phyloP scores from a whole-genome alignment of 129 eudicot species.

The Arctium minus region DNA sequence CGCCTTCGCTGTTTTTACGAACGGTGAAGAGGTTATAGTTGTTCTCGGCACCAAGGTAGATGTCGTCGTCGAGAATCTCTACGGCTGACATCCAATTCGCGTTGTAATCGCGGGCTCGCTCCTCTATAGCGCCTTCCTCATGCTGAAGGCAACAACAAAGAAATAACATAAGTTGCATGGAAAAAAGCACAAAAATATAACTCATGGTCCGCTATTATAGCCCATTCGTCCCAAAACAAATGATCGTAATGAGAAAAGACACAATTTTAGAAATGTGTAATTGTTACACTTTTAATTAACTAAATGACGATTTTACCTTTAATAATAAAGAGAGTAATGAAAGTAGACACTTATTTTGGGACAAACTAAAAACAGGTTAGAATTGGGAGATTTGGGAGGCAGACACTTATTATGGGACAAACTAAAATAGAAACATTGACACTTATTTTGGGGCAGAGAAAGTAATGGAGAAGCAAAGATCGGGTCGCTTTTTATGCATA shows the following conservation, averaged over 20 bases:
- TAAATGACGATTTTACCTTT: too few relatives aligned
- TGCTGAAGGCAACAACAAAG: constrained; percentile 42
- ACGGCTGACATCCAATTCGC: constrained; percentile 99
- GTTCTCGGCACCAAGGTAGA: constrained; percentile 91
- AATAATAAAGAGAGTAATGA: too few relatives aligned
- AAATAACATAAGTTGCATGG: neutral
- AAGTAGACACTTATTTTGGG: too few relatives aligned
- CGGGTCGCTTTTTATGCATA: too few relatives aligned
- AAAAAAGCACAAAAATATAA: neutral
- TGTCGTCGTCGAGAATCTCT: constrained; percentile 86
- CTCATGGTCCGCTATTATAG: neutral
- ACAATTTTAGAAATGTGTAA: neutral
- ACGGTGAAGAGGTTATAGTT: constrained; percentile 90
- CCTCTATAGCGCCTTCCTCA: constrained; percentile 98
- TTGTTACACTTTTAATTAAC: neutral
- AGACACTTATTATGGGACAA: too few relatives aligned
- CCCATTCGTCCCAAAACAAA: neutral
- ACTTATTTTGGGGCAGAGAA: too few relatives aligned
- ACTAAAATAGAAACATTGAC: too few relatives aligned
- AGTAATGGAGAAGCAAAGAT: too few relatives aligned
- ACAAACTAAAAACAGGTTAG: too few relatives aligned
- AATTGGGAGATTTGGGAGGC: too few relatives aligned
- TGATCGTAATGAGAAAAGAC: neutral
- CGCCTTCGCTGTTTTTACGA: constrained; percentile 92
- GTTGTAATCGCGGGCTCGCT: constrained; percentile 97